phyloP scores from a whole-genome alignment of 306 rosid genomes.

The Cotoneaster glaucophyllus region DNA sequence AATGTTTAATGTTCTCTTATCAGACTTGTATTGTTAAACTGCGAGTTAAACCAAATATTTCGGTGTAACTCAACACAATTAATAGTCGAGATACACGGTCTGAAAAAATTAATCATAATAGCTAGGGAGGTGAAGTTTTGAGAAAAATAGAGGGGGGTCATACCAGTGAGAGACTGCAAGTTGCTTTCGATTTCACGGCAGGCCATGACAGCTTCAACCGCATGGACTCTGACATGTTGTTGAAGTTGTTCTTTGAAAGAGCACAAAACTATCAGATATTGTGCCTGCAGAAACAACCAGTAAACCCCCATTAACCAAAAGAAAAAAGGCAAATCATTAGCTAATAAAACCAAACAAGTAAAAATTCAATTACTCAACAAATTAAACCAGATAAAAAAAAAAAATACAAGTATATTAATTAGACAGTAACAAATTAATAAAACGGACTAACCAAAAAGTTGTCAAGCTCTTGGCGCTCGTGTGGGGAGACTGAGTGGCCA shows the following conservation, averaged over 20 bases:
- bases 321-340: neutral
- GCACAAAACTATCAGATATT: constrained; percentile 74
- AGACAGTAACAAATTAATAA: neutral
- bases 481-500: constrained; percentile 56
- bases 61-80: neutral
- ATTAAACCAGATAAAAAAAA: neutral
- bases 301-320: neutral
- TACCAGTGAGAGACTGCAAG: constrained; percentile 93
- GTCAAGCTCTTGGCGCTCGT: constrained; percentile 88
- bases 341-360: neutral
- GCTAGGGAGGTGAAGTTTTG: neutral
- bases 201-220: constrained; percentile 98
- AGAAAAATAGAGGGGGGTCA: neutral
- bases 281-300: constrained; percentile 39
- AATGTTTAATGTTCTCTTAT: too few relatives aligned
- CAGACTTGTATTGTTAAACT: neutral
- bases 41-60: neutral
- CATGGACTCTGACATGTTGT: constrained; percentile 94
- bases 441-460: constrained; percentile 40
- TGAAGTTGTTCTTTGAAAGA: constrained; percentile 94
- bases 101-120: neutral
- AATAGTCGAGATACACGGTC: neutral
- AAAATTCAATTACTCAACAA: neutral
- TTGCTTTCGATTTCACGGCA: constrained; percentile 98
- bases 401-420: neutral